Conservation (phyloP, 2,329 filamentous ascomycete species). For the Fusarium newnesense region DNA sequence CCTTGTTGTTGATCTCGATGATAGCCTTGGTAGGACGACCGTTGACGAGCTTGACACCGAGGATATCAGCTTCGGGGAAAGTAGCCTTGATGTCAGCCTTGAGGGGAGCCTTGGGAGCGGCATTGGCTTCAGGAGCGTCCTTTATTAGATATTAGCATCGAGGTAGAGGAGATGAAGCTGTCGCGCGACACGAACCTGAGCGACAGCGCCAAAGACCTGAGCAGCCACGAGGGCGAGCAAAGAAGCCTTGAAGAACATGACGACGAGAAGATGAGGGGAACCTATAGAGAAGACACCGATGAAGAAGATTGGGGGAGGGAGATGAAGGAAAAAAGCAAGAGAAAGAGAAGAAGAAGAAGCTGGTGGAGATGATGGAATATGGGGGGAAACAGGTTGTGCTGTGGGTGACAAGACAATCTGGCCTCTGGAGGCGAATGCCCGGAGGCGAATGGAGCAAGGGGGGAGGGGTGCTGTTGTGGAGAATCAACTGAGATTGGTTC, state of each 20-base stretch:
- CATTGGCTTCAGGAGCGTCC: slow-evolving; percentile 36
- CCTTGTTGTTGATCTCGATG: slow-evolving; percentile 85
- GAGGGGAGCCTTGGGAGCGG: slow-evolving; percentile 49
- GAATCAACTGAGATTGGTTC: slow-evolving; percentile 4
- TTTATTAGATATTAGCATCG: background rate
- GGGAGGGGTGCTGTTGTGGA: slow-evolving; percentile 28
- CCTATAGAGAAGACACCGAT: slow-evolving; percentile 20
- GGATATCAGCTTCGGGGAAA: slow-evolving; percentile 80
- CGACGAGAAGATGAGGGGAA: slow-evolving; percentile 24
- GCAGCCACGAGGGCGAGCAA: slow-evolving; percentile 77
- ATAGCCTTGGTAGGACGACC: slow-evolving; percentile 85
- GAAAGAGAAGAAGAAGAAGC: slow-evolving; percentile 19
- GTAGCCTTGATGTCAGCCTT: slow-evolving; percentile 73
- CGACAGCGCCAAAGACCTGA: slow-evolving; percentile 72
- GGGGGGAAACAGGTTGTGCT: slow-evolving; percentile 19
- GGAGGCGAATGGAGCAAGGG: slow-evolving; percentile 28
- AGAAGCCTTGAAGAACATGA: slow-evolving; percentile 80
- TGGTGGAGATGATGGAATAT: slow-evolving; percentile 37
- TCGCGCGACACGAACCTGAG: slow-evolving; percentile 63
- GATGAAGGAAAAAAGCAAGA: slow-evolving; percentile 8
- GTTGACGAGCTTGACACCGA: slow-evolving; percentile 96
- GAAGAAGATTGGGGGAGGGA: slow-evolving; percentile 5
- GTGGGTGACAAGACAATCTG: slow-evolving; percentile 47
- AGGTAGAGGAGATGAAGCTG: background rate
- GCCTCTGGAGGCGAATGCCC: slow-evolving; percentile 34